Evolutionary conservation across 139 green algal species (phyloP), one percentile per base, ranked within the genome.

Genomic region (Chlamydomonas sphaeroides): DNA sequence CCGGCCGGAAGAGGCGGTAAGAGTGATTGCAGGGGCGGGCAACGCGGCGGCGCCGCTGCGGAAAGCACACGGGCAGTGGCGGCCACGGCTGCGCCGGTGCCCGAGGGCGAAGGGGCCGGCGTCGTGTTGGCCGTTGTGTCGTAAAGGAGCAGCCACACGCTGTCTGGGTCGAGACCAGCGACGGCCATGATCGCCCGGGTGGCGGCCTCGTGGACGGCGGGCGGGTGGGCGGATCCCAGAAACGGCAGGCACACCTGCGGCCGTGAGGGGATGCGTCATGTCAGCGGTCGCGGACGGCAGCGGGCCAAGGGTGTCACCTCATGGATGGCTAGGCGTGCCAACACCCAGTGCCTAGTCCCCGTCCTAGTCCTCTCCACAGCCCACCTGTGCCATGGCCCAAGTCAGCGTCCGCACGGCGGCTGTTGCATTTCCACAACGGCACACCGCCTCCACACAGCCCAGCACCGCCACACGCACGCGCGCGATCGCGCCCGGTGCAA

Each of bases 61-160:
- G 67, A 2, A 20, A 41, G 14, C n/a, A 2, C 67, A 18, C 41
- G 33, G 26, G 39, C 26, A 11, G 15, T 14, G 23, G 23, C 18
- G 32, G 23, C 35, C 21, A 35, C 7, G 11, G 35, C 4, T 2
- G 8, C 65, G 38, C 23, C 38, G 38, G 2, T 8, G 65, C 38
- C 38, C 15, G 38, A 1, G 23, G 56, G 23, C 17, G 38, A 26
- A 15, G 45, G 4, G 23, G 48, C 48, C 36, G 30, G 20, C 23
- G 80, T 69, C 33, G 41, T 26, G 49, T 78, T 61, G 45, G 23
- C 68, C 7, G 51, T 45, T 3, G 82, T 71, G 32, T 92, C 89
- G 1, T 72, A 73, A 41, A 95, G 72, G 76, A 89, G 53, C 42
- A 89, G 71, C 93, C 93, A 96, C 18, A 94, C 92, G 32, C 88